These are phyloP conservation scores for Sporothrix protearum DNA, from an alignment of 2,329 filamentous ascomycete species.

Conservation along the genomic window DNA sequence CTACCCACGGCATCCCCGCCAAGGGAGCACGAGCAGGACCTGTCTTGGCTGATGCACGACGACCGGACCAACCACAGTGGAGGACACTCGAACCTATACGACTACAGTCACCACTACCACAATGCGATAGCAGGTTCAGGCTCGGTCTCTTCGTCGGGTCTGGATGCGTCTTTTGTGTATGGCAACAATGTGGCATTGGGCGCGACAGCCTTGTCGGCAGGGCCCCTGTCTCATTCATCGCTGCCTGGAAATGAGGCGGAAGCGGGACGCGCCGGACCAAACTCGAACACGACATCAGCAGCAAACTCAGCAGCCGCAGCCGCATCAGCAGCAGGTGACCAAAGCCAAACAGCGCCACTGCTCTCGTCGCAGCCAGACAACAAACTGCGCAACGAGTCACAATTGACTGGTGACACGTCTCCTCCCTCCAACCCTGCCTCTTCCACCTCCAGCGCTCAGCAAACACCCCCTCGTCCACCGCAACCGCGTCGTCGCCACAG, in stretches of 20 bases:
- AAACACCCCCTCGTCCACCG: constrained; percentile 5
- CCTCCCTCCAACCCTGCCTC: not conserved
- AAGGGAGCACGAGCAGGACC: constrained; percentile 12
- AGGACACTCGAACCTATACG: not conserved
- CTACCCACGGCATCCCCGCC: constrained; percentile 56
- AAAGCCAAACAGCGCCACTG: constrained; percentile 5
- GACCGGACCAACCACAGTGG: not conserved
- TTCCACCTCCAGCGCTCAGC: not conserved
- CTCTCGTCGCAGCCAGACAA: not conserved
- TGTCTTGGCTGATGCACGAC: constrained; percentile 26
- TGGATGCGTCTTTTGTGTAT: not conserved
- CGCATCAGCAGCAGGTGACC: constrained; percentile 9
- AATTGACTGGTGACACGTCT: not conserved
- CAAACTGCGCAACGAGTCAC: not conserved
- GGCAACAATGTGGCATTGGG: not conserved
- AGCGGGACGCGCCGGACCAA: not conserved
- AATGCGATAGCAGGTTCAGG: not conserved
- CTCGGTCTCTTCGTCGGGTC: not conserved
- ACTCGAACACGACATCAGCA: not conserved
- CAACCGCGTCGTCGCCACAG: constrained; percentile 27
- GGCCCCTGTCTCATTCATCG: not conserved
- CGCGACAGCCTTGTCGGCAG: not conserved
- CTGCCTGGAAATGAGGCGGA: constrained; percentile 15
- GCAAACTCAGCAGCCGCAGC: not conserved
- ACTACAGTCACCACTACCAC: constrained; percentile 9